phyloP scores from a whole-genome alignment of 345 rosid genomes.

The Cochlearia excelsa region DNA sequence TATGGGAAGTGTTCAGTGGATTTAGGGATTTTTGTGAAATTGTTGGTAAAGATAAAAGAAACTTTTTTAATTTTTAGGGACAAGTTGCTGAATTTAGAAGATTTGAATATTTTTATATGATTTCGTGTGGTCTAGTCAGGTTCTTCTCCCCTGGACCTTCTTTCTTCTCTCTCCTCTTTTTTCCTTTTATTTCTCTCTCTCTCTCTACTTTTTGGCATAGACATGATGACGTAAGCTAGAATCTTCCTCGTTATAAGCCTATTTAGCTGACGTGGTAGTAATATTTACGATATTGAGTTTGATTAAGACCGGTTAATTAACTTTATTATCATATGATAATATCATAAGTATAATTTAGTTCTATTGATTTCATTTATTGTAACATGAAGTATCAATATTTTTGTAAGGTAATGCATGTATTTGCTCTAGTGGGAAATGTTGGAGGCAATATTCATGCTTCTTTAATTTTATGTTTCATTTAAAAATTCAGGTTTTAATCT shows the following conservation, averaged over 20 bases:
- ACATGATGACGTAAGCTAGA: conserved; percentile 28
- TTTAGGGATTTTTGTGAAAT: conserved; percentile 27
- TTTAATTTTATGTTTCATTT: too few relatives aligned
- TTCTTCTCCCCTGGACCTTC: conserved; percentile 40
- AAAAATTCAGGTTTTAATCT: too few relatives aligned
- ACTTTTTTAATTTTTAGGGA: conserved; percentile 20
- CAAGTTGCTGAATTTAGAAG: conserved; percentile 39
- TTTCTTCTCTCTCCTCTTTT: not conserved
- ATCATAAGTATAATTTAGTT: too few relatives aligned
- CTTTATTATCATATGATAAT: too few relatives aligned
- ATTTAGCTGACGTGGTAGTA: not conserved
- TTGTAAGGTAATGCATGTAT: too few relatives aligned
- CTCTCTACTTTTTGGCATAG: conserved; percentile 6
- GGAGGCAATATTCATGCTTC: too few relatives aligned
- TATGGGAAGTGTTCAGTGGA: conserved; percentile 37
- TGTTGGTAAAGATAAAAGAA: conserved; percentile 7
- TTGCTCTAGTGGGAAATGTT: too few relatives aligned
- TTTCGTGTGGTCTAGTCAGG: not conserved
- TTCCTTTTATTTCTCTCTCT: too few relatives aligned
- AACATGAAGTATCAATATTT: too few relatives aligned
- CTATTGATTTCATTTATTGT: too few relatives aligned
- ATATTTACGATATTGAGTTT: not conserved
- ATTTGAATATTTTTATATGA: not conserved
- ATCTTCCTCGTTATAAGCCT: conserved; percentile 3
- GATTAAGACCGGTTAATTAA: too few relatives aligned